These are phyloP conservation scores for Secale cereale DNA, from an alignment of 176 grass and related monocot species.

Conservation along the genomic window DNA sequence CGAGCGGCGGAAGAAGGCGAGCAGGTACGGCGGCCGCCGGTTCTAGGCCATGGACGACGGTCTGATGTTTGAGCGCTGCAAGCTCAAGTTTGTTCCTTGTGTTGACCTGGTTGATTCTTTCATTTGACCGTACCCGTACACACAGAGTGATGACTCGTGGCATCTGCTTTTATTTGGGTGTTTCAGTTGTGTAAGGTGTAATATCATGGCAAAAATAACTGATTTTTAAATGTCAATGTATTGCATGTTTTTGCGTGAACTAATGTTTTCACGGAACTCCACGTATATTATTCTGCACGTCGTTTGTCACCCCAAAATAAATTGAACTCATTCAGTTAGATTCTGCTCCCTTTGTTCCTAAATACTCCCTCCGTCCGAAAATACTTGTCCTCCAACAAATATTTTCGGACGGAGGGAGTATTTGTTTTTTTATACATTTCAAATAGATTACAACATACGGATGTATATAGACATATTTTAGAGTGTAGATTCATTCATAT, in stretches of 20 bases:
- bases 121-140: background rate
- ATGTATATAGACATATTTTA: too few relatives aligned
- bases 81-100: background rate
- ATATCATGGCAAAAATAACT: background rate
- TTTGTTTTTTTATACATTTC: too few relatives aligned
- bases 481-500: too few relatives aligned
- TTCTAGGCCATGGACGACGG: background rate
- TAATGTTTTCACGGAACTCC: background rate
- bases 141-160: background rate
- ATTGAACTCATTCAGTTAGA: too few relatives aligned
- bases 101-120: background rate
- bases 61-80: background rate
- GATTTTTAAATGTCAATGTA: too few relatives aligned
- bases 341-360: too few relatives aligned
- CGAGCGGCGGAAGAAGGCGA: constrained; percentile 9
- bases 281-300: background rate
- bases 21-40: background rate
- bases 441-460: too few relatives aligned
- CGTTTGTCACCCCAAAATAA: background rate
- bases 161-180: constrained; percentile 19
- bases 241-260: background rate
- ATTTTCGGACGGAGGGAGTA: too few relatives aligned
- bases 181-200: constrained; percentile 1
- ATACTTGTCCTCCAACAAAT: too few relatives aligned
- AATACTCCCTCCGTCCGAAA: too few relatives aligned